Evolutionary conservation across 2,329 filamentous ascomycete genomes (phyloP), one percentile per base, ranked within the genome.

Genomic region (Diaporthe vaccinii): DNA sequence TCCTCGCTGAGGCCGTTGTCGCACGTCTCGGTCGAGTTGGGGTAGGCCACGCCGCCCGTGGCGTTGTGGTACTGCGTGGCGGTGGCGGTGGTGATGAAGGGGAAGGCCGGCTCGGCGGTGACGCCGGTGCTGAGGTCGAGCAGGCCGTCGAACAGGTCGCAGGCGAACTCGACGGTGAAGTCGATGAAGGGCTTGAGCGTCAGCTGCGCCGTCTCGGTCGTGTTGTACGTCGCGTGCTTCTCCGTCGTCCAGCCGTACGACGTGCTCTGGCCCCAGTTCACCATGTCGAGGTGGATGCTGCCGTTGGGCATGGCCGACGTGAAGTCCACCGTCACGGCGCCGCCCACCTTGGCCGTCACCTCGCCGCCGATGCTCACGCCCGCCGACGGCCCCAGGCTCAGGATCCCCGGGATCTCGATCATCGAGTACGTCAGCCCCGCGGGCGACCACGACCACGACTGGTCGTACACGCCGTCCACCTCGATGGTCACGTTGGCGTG

Each of bases 401-500:
- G 53, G 39, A 76, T 76, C 4, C 75, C 75, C 6, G 75, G 75
- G 28, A 76, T 51, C 57, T 79, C 78, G 71, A 79, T 76, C 36
- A 79, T 70, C 58, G 77, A 75, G 73, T 79, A 79, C 12, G 51
- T 65, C 20, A 76, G 55, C 2, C 61, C 59, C 14, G 46, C 62
- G 2, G 75, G 75, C 46, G 73, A 41, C 73, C 73, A 76, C 9
- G 68, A 39, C 74, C 76, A 79, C 72, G 74, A 77, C 31, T 79
- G 76, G 41, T 73, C 72, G 74, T 76, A 78, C 49, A 67, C 72
- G 10, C 74, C 77, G 58, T 72, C 76, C 49, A 78, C 61, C 41
- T 76, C 78, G 58, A 79, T 59, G 51, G 77, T 77, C 36, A 79
- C 41, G 39, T 77, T 77, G 28, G 78, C 76, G 51, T 68, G 62